Percentiles rank a stretch among this genome's conserved stretches.
Evolutionary conservation across 2,329 filamentous ascomycete species (phyloP).

Genomic region (Ascochyta lentis): DNA sequence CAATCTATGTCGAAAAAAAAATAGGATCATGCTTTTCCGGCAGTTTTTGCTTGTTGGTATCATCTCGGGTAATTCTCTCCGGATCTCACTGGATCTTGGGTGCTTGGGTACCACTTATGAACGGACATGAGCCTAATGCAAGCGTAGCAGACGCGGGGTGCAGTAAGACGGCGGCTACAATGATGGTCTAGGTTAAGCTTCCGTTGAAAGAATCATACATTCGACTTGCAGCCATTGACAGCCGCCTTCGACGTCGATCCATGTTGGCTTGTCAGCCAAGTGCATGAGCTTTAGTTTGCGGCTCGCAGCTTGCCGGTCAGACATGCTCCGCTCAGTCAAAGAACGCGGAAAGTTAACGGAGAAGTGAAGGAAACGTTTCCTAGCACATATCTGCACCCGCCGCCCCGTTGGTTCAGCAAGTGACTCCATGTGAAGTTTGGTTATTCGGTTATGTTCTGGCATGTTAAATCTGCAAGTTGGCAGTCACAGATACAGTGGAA

Average conservation of each 20-base stretch:
- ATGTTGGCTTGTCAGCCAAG: neutral
- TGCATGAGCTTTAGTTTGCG: neutral
- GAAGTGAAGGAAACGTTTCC: neutral
- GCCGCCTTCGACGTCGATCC: neutral
- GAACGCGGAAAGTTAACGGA: neutral
- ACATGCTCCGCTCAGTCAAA: neutral
- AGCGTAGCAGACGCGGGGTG: neutral
- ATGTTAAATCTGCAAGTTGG: neutral
- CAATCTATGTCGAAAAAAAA: neutral
- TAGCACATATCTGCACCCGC: neutral
- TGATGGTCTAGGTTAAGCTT: neutral
- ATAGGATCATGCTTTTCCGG: neutral
- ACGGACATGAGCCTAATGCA: neutral
- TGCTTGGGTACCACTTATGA: no score
- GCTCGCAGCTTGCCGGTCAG: neutral
- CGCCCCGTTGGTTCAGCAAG: neutral
- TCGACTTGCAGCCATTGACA: neutral
- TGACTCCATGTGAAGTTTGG: neutral
- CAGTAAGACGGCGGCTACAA: constrained; percentile 4
- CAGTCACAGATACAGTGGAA: no score
- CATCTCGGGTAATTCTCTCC: neutral
- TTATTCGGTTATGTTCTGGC: neutral
- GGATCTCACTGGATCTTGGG: neutral
- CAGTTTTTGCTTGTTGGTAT: neutral
- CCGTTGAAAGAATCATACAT: neutral